Evolutionary conservation across 345 rosid species (phyloP).

Genomic region (Ceriops zippeliana): DNA sequence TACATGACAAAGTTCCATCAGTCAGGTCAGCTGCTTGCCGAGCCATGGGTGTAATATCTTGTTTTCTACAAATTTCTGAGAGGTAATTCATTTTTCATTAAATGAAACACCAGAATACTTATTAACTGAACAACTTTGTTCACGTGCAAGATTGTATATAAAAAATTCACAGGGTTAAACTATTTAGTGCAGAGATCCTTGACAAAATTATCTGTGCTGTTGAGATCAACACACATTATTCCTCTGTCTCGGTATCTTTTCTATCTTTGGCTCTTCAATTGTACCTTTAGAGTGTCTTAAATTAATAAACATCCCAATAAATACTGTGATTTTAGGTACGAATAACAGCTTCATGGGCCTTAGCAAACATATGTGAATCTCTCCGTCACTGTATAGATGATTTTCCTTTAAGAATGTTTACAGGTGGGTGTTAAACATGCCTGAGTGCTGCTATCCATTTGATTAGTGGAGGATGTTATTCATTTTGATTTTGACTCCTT

Average conservation of each 20-base stretch:
- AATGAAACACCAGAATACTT: slow-evolving; percentile 4
- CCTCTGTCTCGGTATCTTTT: slow-evolving; percentile 61
- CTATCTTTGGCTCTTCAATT: slow-evolving; percentile 13
- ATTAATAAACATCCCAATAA: slow-evolving; percentile 15
- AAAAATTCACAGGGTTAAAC: slow-evolving; percentile 36
- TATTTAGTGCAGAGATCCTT: slow-evolving; percentile 71
- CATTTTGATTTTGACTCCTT: slow-evolving; percentile 13
- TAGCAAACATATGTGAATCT: slow-evolving; percentile 89
- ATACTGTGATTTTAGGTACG: slow-evolving; percentile 58
- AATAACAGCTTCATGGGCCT: slow-evolving; percentile 88
- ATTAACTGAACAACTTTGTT: slow-evolving; percentile 11
- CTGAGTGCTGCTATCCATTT: background rate
- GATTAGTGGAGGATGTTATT: background rate
- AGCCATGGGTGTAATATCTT: slow-evolving; percentile 85
- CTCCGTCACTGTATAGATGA: slow-evolving; percentile 50
- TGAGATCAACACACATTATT: slow-evolving; percentile 64
- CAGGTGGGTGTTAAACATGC: slow-evolving; percentile 30
- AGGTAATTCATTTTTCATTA: slow-evolving; percentile 45
- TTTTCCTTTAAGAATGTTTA: slow-evolving; percentile 32
- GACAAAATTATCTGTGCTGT: slow-evolving; percentile 68
- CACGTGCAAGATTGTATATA: slow-evolving; percentile 12
- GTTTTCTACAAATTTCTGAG: slow-evolving; percentile 62
- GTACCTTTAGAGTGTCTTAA: slow-evolving; percentile 12
- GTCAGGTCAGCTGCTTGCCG: slow-evolving; percentile 95
- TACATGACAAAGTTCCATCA: slow-evolving; percentile 63